A percentile compares a stretch with the other conserved stretches of the same genome.
Conservation (phyloP, 1,139 yeast genomes). For the Saccharomyces hybrid region DNA sequence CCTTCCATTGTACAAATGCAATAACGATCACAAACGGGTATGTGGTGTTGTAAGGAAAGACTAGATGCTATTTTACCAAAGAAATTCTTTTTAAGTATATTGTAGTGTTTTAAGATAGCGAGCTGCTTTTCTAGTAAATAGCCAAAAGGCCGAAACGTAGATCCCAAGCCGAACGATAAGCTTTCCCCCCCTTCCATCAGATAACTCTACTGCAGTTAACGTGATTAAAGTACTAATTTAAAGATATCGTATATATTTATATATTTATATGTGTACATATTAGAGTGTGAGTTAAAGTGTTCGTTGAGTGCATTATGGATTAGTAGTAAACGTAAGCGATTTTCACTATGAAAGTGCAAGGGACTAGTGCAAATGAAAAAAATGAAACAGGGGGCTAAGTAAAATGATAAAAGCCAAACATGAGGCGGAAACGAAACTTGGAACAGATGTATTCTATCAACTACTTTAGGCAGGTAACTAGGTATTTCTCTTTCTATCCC, state of each 20-base stretch:
- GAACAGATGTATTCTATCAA: not conserved
- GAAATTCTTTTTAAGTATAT: not conserved
- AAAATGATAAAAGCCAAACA: not conserved
- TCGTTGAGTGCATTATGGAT: not conserved
- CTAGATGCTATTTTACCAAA: not conserved
- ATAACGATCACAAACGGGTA: not conserved
- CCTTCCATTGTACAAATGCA: not conserved
- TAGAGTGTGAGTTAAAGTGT: not conserved
- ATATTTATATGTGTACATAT: not conserved
- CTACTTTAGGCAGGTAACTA: not conserved
- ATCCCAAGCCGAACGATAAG: not conserved
- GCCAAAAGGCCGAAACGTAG: not conserved
- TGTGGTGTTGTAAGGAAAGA: not conserved
- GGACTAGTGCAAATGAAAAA: not conserved
- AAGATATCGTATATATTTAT: not conserved
- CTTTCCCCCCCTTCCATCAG: not conserved
- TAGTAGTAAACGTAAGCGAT: not conserved
- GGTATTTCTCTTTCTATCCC: not conserved
- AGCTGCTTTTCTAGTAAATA: not conserved
- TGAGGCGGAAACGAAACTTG: not conserved
- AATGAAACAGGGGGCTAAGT: not conserved
- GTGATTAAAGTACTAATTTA: not conserved
- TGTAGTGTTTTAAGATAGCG: not conserved
- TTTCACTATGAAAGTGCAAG: not conserved
- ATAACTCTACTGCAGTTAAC: not conserved